phyloP scores from a whole-genome alignment of 169 alveolate species.

The Cryptosporidium meleagridis region DNA sequence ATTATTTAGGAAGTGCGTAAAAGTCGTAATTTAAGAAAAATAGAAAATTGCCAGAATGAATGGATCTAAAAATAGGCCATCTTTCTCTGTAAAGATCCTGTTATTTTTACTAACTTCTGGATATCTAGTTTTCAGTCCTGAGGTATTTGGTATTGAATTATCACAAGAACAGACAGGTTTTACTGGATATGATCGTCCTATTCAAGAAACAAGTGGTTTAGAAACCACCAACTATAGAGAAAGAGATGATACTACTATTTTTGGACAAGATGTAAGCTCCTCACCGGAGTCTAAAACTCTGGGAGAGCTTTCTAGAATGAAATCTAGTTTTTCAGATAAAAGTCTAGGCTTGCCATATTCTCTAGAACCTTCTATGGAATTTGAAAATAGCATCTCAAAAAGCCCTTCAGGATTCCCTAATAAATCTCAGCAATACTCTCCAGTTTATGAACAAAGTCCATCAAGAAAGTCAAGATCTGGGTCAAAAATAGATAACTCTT shows the following conservation, averaged over 20 bases:
- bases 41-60: background rate
- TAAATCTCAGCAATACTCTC: background rate
- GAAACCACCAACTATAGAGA: background rate
- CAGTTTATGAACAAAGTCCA: background rate
- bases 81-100: conserved; percentile 15
- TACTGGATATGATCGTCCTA: background rate
- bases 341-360: background rate
- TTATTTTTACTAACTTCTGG: background rate
- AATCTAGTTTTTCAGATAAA: background rate
- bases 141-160: background rate
- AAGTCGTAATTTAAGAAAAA: background rate
- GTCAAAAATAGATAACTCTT: background rate
- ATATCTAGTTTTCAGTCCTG: background rate
- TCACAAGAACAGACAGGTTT: background rate
- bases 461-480: background rate
- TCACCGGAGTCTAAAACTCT: background rate
- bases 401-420: background rate
- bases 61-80: conserved; percentile 31
- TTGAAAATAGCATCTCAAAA: background rate
- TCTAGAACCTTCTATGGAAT: background rate
- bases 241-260: background rate
- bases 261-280: conserved; percentile 7
- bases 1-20: background rate
- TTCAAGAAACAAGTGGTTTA: background rate
- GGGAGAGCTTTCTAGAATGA: conserved; percentile 1